Conservation (phyloP, 768 basidiomycete genomes). For the Sporobolomyces roseus region DNA sequence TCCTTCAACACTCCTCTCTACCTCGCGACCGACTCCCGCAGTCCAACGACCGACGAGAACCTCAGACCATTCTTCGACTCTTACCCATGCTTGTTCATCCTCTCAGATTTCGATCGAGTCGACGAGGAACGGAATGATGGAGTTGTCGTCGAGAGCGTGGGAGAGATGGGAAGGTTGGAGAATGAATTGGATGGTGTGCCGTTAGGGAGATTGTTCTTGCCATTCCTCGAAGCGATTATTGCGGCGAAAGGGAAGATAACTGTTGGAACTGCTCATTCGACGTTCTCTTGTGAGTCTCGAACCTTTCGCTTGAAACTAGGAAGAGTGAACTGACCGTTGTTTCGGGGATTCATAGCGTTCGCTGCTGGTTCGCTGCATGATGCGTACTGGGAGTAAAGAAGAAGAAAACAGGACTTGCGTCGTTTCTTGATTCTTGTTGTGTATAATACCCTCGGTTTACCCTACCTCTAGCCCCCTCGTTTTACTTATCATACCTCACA, state of each 20-base stretch:
- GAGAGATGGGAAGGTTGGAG: conserved; percentile 48
- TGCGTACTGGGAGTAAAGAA: not conserved
- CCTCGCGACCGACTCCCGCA: conserved; percentile 61
- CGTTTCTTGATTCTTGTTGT: not conserved
- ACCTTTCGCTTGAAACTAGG: not conserved
- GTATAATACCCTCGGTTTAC: no score
- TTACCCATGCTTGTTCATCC: conserved; percentile 63
- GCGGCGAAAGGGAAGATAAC: conserved; percentile 49
- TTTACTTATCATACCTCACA: not conserved
- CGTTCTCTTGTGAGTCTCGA: conserved; percentile 27
- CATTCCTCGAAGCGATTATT: conserved; percentile 69
- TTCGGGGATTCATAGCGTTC: not conserved
- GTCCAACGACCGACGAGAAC: conserved; percentile 51
- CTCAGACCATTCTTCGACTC: conserved; percentile 54
- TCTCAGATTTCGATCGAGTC: conserved; percentile 55
- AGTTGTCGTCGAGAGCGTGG: conserved; percentile 34
- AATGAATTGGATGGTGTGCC: conserved; percentile 56
- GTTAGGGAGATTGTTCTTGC: conserved; percentile 55
- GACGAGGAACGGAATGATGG: conserved; percentile 22
- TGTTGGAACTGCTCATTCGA: conserved; percentile 33
- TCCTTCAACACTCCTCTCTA: conserved; percentile 60
- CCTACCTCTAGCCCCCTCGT: not conserved
- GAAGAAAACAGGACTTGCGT: not conserved
- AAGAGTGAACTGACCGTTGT: not conserved
- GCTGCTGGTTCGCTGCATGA: conserved; percentile 2